Evolutionary conservation across 1,284 basidiomycete species (phyloP).

Genomic region (Singerocomus inundabilis): DNA sequence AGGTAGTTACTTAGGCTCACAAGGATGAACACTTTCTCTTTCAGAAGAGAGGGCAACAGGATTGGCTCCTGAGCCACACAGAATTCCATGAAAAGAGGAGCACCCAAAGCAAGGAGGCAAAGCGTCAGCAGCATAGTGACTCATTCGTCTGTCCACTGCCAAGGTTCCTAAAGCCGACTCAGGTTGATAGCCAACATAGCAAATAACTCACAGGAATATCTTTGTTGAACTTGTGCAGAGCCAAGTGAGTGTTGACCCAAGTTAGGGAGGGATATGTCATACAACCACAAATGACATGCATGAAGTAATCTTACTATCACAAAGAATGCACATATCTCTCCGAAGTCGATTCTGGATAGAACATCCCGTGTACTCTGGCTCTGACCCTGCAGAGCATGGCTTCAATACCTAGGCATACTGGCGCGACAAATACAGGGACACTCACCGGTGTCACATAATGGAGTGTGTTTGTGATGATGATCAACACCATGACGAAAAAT

Average conservation of each 20-base stretch:
- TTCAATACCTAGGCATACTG: not conserved
- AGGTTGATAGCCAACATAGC: no score
- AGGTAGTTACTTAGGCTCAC: constrained; percentile 18
- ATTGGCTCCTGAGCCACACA: constrained; percentile 10
- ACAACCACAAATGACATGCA: not conserved
- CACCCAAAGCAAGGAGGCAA: constrained; percentile 9
- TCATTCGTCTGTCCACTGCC: constrained; percentile 9
- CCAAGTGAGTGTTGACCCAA: constrained; percentile 15
- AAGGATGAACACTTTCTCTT: constrained; percentile 13
- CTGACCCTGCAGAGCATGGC: constrained; percentile 10
- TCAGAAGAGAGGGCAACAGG: constrained; percentile 9
- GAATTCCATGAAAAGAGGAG: constrained; percentile 13
- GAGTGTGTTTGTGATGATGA: constrained; percentile 8
- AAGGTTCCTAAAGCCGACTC: not conserved
- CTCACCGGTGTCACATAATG: constrained; percentile 16
- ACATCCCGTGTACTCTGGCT: constrained; percentile 9
- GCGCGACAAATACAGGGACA: not conserved
- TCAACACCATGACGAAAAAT: constrained; percentile 8
- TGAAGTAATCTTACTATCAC: not conserved
- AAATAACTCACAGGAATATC: constrained; percentile 12
- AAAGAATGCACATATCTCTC: constrained; percentile 14
- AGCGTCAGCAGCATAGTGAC: constrained; percentile 12
- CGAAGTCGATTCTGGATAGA: constrained; percentile 18
- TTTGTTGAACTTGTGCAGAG: constrained; percentile 21
- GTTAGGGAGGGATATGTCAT: constrained; percentile 1